Percentiles rank a stretch among this genome's conserved stretches.
Evolutionary conservation across 495 filamentous ascomycete genomes (phyloP).

Genomic region (Apodospora peruviana): DNA sequence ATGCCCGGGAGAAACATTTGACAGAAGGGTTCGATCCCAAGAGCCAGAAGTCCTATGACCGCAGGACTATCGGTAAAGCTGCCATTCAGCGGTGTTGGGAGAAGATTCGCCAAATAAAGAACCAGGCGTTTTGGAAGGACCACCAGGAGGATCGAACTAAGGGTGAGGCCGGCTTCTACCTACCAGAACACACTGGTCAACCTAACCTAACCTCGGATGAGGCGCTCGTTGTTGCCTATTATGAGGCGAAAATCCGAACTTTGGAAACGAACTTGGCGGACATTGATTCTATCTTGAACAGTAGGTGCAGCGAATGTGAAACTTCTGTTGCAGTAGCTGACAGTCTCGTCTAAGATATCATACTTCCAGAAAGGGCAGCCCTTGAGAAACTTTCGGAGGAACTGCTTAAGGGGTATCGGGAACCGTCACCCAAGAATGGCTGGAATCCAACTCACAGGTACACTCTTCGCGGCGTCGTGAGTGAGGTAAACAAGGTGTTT

Average conservation of each 20-base stretch:
- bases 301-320: slow-evolving; percentile 6
- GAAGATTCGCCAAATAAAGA: slow-evolving; percentile 13
- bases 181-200: slow-evolving; percentile 40
- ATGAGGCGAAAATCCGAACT: slow-evolving; percentile 13
- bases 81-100: slow-evolving; percentile 16
- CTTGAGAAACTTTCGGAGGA: no score
- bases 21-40: slow-evolving; percentile 13
- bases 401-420: no score
- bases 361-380: slow-evolving; percentile 9
- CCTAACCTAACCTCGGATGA: slow-evolving; percentile 37
- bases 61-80: slow-evolving; percentile 22
- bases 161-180: slow-evolving; percentile 43
- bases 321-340: slow-evolving; percentile 12
- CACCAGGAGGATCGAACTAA: slow-evolving; percentile 44
- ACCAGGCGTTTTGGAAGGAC: slow-evolving; percentile 24
- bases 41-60: slow-evolving; percentile 29
- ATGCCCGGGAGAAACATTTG: slow-evolving; percentile 15
- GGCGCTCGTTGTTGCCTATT: slow-evolving; percentile 10
- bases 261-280: slow-evolving; percentile 11
- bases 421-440: slow-evolving; percentile 24
- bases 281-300: slow-evolving; percentile 14
- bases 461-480: slow-evolving; percentile 35
- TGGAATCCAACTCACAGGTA: slow-evolving; percentile 36
- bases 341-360: slow-evolving; percentile 7
- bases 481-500: slow-evolving; percentile 28